Evolutionary conservation across 805 yeast species (phyloP), one percentile per base, ranked within the genome.

Genomic region (Zygosaccharomyces kombuchaensis): DNA sequence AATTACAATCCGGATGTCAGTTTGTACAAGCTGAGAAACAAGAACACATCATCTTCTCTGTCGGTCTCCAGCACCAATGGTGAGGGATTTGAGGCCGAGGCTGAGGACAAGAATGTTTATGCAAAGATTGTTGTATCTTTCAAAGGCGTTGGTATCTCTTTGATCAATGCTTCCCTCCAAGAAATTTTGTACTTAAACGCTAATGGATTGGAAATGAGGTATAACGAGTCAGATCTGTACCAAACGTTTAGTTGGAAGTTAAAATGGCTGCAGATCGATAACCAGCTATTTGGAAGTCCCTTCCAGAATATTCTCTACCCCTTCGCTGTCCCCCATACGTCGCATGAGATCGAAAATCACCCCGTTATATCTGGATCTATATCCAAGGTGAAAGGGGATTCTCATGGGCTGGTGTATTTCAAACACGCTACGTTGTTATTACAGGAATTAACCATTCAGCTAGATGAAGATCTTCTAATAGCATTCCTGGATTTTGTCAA

Each of bases 261-360:
- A 56, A 90, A 91, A 60, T 95, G 99, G 99, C 70, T 93, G 26
- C 99, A 93, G 65, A 74, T 91, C 39, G 99, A 93, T 63, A 91
- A 93, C 58, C 96, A 89, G 61, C 67, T 91, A 39, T 87, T 81
- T 57, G 96, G 96, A 3, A 86, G 96, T 9, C 77, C 83, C 1
- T 93, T 77, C 67, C 97, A 97, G 2, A 91, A 90, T 45, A 72
- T 93, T 9, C 53, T 93, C 8, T 95, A 87, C 61, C 99, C 99
- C 3, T 83, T 89, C 2, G 89, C 87, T 8, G 78, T 93, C 39
- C 95, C 96, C 1, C 86, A 87, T 57, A 82, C 87, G 0, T 79
- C 83, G 3, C 78, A 78, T 52, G 98, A 91, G 57, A 78, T 89
- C 78, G 84, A 82, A 45, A 81, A 75, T 41, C 98, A 91, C 63